Conservation (phyloP, 2,329 filamentous ascomycete genomes). For the Beauveria bassiana region DNA sequence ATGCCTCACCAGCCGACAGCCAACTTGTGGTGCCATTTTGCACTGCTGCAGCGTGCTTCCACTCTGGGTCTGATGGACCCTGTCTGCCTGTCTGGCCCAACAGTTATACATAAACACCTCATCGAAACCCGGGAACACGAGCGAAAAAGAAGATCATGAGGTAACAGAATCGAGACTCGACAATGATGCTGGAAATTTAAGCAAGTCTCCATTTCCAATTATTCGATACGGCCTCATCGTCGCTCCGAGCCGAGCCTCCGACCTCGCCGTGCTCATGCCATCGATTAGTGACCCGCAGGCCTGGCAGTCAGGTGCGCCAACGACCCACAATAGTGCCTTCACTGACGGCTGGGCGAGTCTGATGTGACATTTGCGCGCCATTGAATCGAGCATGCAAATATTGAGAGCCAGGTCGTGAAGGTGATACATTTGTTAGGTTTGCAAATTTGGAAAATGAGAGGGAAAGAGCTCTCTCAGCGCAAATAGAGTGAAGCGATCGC, state of each 20-base stretch:
- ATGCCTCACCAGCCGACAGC: neutral
- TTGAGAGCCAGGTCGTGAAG: neutral
- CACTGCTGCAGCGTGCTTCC: neutral
- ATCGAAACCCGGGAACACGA: neutral
- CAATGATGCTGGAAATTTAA: too few relatives aligned
- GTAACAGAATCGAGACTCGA: neutral
- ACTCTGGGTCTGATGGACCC: neutral
- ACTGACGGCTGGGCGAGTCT: slow-evolving; percentile 11
- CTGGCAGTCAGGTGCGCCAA: slow-evolving; percentile 14
- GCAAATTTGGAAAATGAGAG: neutral
- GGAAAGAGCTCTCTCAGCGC: neutral
- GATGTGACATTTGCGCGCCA: slow-evolving; percentile 8
- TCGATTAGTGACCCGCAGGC: neutral
- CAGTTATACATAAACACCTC: neutral
- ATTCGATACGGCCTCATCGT: neutral
- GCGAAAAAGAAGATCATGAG: neutral
- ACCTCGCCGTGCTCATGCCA: neutral
- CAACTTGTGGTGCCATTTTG: neutral
- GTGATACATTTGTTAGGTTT: neutral
- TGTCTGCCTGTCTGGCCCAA: neutral
- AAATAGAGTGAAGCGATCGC: neutral
- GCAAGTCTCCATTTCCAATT: neutral
- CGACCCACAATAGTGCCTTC: slow-evolving; percentile 12
- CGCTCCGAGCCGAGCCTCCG: slow-evolving; percentile 12
- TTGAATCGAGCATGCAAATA: slow-evolving; percentile 19